phyloP scores from a whole-genome alignment of 176 grass and related monocot genomes.

The Puccinellia tenuiflora region DNA sequence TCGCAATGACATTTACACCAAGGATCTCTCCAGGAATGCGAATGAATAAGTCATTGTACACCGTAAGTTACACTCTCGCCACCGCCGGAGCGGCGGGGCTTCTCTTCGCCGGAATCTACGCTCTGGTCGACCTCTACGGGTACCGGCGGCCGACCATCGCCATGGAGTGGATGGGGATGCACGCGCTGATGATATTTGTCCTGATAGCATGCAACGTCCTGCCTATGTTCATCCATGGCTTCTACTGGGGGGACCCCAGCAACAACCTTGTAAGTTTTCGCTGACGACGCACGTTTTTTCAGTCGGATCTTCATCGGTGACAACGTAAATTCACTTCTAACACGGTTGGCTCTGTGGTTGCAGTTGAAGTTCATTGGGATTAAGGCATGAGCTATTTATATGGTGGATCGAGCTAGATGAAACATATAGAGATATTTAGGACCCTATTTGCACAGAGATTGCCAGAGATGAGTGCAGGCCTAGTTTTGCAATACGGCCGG shows the following conservation, averaged over 20 bases:
- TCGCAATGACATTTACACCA: not conserved
- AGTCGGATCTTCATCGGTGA: not conserved
- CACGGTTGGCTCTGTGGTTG: not conserved
- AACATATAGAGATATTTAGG: slow-evolving; percentile 9
- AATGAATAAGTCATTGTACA: slow-evolving; percentile 92
- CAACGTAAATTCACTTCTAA: not conserved
- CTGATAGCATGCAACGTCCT: slow-evolving; percentile 83
- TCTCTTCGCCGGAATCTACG: slow-evolving; percentile 67
- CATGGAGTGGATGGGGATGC: slow-evolving; percentile 81
- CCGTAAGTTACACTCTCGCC: slow-evolving; percentile 63
- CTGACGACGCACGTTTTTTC: not conserved
- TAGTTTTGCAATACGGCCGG: slow-evolving; percentile 40
- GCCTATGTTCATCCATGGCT: slow-evolving; percentile 82
- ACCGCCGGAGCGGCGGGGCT: slow-evolving; percentile 71
- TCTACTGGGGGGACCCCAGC: slow-evolving; percentile 79
- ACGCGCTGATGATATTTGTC: slow-evolving; percentile 79
- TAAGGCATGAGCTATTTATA: slow-evolving; percentile 20
- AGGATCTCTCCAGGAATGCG: slow-evolving; percentile 47
- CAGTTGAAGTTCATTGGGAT: slow-evolving; percentile 57
- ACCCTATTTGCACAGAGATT: slow-evolving; percentile 11
- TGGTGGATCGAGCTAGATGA: not conserved
- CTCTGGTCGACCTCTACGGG: slow-evolving; percentile 72
- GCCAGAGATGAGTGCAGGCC: slow-evolving; percentile 23
- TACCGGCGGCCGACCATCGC: slow-evolving; percentile 42
- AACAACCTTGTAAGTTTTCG: slow-evolving; percentile 72